A percentile compares a stretch with the other conserved stretches of the same genome.
phyloP scores from a whole-genome alignment of 768 basidiomycete genomes.

The Calocera viscosa region DNA sequence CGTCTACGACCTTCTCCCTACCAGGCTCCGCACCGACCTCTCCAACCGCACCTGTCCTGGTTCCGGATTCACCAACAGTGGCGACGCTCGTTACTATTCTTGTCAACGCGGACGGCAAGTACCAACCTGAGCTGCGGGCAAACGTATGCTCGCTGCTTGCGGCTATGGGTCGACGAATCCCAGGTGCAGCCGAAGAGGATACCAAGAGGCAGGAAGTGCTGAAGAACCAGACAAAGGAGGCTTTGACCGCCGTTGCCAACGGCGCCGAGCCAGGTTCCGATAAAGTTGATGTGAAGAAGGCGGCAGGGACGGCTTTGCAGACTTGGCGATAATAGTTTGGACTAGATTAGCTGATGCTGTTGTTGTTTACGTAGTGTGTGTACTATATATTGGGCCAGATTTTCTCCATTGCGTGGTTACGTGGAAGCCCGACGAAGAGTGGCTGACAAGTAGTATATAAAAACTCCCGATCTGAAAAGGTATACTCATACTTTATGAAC shows the following conservation, averaged over 20 bases:
- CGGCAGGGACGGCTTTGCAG: neutral
- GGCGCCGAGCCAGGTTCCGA: neutral
- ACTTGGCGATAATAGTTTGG: neutral
- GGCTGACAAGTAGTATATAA: no score
- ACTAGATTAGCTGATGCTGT: neutral
- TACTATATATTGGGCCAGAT: neutral
- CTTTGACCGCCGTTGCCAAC: neutral
- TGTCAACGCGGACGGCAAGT: constrained; percentile 36
- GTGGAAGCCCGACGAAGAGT: no score
- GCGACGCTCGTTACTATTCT: constrained; percentile 49
- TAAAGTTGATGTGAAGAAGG: neutral
- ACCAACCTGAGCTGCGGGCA: constrained; percentile 61
- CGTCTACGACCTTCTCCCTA: constrained; percentile 23
- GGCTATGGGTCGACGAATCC: neutral
- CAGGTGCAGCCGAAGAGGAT: neutral
- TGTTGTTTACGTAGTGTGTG: neutral
- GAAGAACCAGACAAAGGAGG: neutral
- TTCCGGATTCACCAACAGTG: constrained; percentile 9
- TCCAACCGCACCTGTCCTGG: constrained; percentile 42
- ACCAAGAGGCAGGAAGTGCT: constrained; percentile 1
- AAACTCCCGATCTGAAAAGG: no score
- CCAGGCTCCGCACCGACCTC: constrained; percentile 39
- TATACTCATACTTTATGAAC: neutral
- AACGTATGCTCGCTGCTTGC: constrained; percentile 62
- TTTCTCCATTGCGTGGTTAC: no score